Conservation (phyloP, 306 rosid genomes). For the Prunus kanzakura region DNA sequence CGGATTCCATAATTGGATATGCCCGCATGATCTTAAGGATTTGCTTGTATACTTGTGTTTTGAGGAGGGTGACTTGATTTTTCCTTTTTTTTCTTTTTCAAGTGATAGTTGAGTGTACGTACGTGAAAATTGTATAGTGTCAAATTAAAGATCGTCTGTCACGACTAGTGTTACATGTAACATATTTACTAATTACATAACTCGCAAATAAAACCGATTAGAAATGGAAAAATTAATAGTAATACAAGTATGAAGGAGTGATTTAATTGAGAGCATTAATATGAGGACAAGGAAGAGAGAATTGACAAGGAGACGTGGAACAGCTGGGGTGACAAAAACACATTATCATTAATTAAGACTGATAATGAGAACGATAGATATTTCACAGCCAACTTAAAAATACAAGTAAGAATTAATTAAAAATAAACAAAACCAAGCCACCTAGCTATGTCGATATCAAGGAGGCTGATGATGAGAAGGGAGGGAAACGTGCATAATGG, state of each 20-base stretch:
- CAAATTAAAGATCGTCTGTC: no score
- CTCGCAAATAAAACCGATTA: no score
- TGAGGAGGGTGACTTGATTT: not conserved
- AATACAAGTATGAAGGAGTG: not conserved
- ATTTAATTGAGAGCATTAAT: not conserved
- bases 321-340: slow-evolving; percentile 13
- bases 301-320: not conserved
- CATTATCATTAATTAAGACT: not conserved
- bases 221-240: no score
- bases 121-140: no score
- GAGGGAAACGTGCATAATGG: slow-evolving; percentile 22
- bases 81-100: not conserved
- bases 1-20: not conserved
- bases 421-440: not conserved
- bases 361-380: not conserved
- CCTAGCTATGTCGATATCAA: not conserved
- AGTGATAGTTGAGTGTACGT: no score
- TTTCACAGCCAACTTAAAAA: not conserved
- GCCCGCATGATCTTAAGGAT: not conserved
- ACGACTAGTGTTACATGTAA: no score
- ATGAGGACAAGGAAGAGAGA: not conserved
- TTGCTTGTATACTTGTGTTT: not conserved
- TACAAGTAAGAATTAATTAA: not conserved
- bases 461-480: slow-evolving; percentile 1
- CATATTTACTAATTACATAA: no score